Percentiles rank a stretch among this genome's conserved stretches.
phyloP scores from a whole-genome alignment of 1,284 basidiomycete species.

The Phylloboletellus chloephorus region DNA sequence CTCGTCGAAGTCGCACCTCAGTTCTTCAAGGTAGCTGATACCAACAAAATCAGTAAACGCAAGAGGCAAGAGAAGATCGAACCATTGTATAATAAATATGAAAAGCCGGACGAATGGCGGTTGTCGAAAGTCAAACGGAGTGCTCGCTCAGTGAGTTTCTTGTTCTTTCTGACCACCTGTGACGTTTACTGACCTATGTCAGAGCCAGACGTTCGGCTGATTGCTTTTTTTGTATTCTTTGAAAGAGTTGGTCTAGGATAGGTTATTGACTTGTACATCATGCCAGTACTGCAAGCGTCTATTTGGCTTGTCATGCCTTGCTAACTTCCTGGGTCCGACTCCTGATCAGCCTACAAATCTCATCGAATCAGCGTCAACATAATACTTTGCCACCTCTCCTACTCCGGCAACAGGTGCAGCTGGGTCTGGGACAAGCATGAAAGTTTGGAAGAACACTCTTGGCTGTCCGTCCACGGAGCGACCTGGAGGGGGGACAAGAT shows the following conservation, averaged over 20 bases:
- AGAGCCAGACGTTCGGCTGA: constrained; percentile 80
- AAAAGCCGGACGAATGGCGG: constrained; percentile 88
- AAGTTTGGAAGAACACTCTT: constrained; percentile 80
- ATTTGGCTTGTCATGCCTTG: not conserved
- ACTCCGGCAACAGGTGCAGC: constrained; percentile 53
- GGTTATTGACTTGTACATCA: constrained; percentile 11
- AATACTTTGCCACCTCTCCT: constrained; percentile 75
- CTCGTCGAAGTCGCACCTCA: constrained; percentile 95
- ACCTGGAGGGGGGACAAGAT: constrained; percentile 46
- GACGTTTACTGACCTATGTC: constrained; percentile 17
- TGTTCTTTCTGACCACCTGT: constrained; percentile 3
- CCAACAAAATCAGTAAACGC: constrained; percentile 93
- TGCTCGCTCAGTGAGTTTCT: constrained; percentile 65
- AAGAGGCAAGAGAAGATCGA: constrained; percentile 98
- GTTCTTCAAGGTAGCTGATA: constrained; percentile 97
- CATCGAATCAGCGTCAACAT: constrained; percentile 67
- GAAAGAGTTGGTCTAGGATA: constrained; percentile 5
- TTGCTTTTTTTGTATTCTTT: constrained; percentile 1
- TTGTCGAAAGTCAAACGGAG: constrained; percentile 84
- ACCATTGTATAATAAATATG: constrained; percentile 85
- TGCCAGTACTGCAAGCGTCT: not conserved
- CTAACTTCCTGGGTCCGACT: not conserved
- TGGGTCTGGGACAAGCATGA: constrained; percentile 75
- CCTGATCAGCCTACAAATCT: constrained; percentile 59
- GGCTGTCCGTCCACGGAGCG: constrained; percentile 68